Evolutionary conservation across 2,329 filamentous ascomycete species (phyloP).

Genomic region (Thielaviopsis cerberus): DNA sequence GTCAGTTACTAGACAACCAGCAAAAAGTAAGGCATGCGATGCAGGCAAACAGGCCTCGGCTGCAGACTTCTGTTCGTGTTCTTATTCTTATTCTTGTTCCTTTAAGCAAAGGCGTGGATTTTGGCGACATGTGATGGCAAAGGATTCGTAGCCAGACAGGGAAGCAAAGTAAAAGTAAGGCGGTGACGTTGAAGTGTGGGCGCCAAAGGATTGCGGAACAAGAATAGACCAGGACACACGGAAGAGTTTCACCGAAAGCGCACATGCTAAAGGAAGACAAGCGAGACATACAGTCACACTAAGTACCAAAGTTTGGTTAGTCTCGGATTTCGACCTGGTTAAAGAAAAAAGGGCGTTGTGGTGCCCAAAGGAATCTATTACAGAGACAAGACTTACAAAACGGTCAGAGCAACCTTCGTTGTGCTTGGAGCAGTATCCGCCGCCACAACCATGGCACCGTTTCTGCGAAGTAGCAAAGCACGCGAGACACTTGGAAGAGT

Average conservation of each 20-base stretch:
- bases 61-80: neutral
- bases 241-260: neutral
- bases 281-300: constrained; percentile 13
- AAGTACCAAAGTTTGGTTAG: neutral
- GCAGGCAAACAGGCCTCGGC: neutral
- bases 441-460: constrained; percentile 51
- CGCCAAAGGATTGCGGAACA: neutral
- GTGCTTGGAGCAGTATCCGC: constrained; percentile 68
- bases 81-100: neutral
- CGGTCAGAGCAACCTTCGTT: constrained; percentile 63
- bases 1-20: neutral
- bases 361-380: no score
- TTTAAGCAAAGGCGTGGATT: neutral
- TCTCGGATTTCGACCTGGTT: neutral
- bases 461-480: constrained; percentile 58
- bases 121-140: neutral
- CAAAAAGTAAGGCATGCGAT: neutral
- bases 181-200: neutral
- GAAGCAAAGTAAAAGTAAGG: neutral
- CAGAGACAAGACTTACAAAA: constrained; percentile 24
- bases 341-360: no score
- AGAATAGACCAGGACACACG: neutral
- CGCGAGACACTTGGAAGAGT: constrained; percentile 43
- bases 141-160: neutral
- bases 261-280: neutral